Evolutionary conservation across 805 yeast species (phyloP).

Genomic region (Wickerhamomyces tratensis): DNA sequence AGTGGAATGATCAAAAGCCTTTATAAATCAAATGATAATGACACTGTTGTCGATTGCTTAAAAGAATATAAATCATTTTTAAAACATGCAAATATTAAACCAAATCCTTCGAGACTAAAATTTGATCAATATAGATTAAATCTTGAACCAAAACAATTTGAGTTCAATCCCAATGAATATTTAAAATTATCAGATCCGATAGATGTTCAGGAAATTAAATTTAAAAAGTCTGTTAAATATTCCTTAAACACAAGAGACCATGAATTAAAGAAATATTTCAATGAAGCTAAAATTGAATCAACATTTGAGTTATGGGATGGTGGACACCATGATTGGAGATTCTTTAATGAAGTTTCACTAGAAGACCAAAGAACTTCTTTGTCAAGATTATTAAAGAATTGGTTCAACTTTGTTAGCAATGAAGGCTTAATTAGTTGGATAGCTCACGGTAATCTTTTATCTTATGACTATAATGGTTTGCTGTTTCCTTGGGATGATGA

Average conservation of each 20-base stretch:
- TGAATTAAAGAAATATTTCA: conserved; percentile 27
- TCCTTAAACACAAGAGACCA: conserved; percentile 18
- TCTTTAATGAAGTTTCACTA: conserved; percentile 34
- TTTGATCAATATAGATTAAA: not conserved
- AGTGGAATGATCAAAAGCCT: no score
- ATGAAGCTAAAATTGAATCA: conserved; percentile 10
- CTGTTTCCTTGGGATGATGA: conserved; percentile 54
- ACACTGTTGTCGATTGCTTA: no score
- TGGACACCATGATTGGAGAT: conserved; percentile 47
- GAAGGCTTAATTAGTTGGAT: conserved; percentile 41
- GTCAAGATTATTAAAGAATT: conserved; percentile 36
- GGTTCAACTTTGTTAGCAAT: conserved; percentile 34
- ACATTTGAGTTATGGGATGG: conserved; percentile 5
- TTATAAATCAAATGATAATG: no score
- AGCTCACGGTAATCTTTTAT: conserved; percentile 50
- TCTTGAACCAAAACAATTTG: not conserved
- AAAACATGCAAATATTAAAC: no score
- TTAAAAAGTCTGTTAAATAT: conserved; percentile 19
- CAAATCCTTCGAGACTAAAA: no score
- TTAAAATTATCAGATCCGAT: not conserved
- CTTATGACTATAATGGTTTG: conserved; percentile 52
- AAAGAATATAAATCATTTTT: no score
- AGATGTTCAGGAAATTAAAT: conserved; percentile 13
- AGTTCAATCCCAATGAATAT: not conserved
- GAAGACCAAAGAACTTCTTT: conserved; percentile 30